Percentiles rank a stretch among this genome's conserved stretches.
Conservation (phyloP, 805 yeast genomes). For the Lachancea sp. region DNA sequence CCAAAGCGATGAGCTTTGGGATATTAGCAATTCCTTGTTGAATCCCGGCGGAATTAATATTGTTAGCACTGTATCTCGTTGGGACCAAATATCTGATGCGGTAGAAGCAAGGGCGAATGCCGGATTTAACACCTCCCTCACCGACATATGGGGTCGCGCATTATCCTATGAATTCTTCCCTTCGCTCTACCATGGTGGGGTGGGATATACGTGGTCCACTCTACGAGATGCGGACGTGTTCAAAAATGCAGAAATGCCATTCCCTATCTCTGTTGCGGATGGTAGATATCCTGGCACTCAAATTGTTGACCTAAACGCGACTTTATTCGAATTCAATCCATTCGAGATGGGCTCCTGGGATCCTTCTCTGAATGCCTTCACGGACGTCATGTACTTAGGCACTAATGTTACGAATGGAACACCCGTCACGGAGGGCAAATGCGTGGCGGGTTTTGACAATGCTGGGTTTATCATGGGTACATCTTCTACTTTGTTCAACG, state of each 20-base stretch:
- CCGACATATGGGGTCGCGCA: slow-evolving; percentile 78
- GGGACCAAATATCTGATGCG: slow-evolving; percentile 49
- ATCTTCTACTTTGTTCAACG: slow-evolving; percentile 75
- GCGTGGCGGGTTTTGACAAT: slow-evolving; percentile 70
- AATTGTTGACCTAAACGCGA: slow-evolving; percentile 59
- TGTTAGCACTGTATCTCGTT: slow-evolving; percentile 45
- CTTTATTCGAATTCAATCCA: slow-evolving; percentile 60
- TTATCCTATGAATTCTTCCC: slow-evolving; percentile 70
- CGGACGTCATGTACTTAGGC: slow-evolving; percentile 65
- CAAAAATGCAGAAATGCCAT: slow-evolving; percentile 60
- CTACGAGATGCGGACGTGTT: slow-evolving; percentile 58
- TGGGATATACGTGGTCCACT: slow-evolving; percentile 53
- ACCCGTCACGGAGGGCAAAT: slow-evolving; percentile 43
- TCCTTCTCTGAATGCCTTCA: slow-evolving; percentile 59
- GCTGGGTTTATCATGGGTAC: slow-evolving; percentile 79
- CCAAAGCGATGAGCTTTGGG: slow-evolving; percentile 51
- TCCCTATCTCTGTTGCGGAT: slow-evolving; percentile 61
- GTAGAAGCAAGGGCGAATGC: slow-evolving; percentile 51
- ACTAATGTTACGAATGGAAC: slow-evolving; percentile 55
- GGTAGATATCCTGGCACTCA: slow-evolving; percentile 58
- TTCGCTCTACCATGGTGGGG: slow-evolving; percentile 53
- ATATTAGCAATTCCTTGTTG: slow-evolving; percentile 55
- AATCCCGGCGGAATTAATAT: slow-evolving; percentile 60
- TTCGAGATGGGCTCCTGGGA: slow-evolving; percentile 88
- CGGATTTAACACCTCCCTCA: slow-evolving; percentile 58